A percentile compares a stretch with the other conserved stretches of the same genome.
phyloP scores from a whole-genome alignment of 768 basidiomycete genomes.

The Pleurotus ostreatus region DNA sequence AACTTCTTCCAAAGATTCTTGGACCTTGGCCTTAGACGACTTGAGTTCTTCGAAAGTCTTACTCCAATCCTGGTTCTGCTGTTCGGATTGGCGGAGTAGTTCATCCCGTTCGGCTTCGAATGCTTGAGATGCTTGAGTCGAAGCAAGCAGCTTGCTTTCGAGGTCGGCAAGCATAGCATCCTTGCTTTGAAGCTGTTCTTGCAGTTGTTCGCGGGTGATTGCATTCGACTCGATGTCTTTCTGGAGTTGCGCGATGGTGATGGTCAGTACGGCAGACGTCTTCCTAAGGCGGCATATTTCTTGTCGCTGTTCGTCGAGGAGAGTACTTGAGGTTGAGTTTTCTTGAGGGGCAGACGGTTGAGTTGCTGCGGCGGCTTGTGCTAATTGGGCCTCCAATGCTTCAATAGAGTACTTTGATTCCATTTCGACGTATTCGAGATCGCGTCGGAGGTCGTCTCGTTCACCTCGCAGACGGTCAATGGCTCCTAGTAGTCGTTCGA shows the following conservation, averaged over 20 bases:
- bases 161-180: background rate
- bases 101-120: slow-evolving; percentile 23
- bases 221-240: background rate
- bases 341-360: background rate
- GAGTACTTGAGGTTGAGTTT: background rate
- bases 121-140: background rate
- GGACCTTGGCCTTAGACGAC: slow-evolving; percentile 30
- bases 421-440: slow-evolving; percentile 63
- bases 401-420: slow-evolving; percentile 66
- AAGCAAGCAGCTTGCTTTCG: background rate
- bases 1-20: slow-evolving; percentile 33
- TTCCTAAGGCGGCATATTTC: background rate
- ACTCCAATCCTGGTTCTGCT: slow-evolving; percentile 23
- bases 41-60: slow-evolving; percentile 28
- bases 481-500: slow-evolving; percentile 57
- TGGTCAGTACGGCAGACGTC: background rate
- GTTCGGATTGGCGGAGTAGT: slow-evolving; percentile 29
- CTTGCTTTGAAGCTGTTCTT: slow-evolving; percentile 2
- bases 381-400: slow-evolving; percentile 49
- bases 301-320: background rate
- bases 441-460: slow-evolving; percentile 56
- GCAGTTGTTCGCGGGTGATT: background rate
- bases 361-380: slow-evolving; percentile 8
- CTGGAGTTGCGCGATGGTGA: slow-evolving; percentile 37
- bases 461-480: slow-evolving; percentile 67